Conservation (phyloP, 306 rosid genomes). For the Citrullus mucosospermus region DNA sequence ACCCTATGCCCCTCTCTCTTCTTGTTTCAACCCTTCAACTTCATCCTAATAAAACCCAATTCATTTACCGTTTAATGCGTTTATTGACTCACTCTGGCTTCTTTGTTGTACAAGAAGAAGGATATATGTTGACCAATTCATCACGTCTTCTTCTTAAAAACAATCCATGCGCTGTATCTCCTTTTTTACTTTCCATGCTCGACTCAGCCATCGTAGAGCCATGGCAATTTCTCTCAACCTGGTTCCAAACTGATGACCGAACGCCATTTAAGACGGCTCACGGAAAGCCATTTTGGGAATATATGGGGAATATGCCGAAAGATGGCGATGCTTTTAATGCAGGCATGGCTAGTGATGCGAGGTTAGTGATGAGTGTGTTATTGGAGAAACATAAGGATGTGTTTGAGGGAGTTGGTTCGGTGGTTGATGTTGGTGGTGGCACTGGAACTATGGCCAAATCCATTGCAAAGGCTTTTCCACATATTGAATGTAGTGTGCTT, state of each 20-base stretch:
- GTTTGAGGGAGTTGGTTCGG: background rate
- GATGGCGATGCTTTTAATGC: background rate
- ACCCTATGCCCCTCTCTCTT: background rate
- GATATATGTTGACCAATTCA: background rate
- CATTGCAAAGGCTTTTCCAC: background rate
- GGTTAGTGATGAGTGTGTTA: background rate
- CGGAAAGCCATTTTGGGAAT: background rate
- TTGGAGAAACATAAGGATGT: background rate
- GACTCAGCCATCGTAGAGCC: background rate
- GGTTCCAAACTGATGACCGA: background rate
- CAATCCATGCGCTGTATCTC: background rate
- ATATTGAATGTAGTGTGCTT: background rate
- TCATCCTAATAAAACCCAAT: background rate
- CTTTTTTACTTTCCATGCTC: background rate
- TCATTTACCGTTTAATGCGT: background rate
- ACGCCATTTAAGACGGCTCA: background rate
- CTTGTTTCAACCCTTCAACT: background rate
- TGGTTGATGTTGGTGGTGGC: background rate
- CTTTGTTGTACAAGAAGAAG: background rate
- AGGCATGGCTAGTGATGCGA: background rate
- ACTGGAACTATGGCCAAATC: background rate
- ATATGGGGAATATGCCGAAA: background rate
- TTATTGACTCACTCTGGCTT: background rate
- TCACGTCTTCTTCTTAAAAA: background rate
- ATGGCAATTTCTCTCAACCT: background rate